Evolutionary conservation across 2,329 filamentous ascomycete species (phyloP).

Genomic region (Trichophyton rubrum): DNA sequence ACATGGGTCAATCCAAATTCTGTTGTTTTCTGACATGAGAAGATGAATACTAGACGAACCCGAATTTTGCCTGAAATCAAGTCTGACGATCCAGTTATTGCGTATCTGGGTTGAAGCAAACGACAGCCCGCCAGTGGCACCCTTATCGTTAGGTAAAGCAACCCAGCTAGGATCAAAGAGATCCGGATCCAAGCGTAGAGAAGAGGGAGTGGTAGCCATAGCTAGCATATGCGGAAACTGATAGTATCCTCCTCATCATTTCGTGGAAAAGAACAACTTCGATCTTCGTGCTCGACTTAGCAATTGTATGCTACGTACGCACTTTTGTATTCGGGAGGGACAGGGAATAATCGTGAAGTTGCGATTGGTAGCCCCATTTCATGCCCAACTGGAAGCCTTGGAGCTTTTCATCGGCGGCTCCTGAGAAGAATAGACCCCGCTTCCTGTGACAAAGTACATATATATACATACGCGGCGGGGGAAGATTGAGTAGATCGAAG

Average conservation of each 20-base stretch:
- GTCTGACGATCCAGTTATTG: not conserved
- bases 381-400: not conserved
- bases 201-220: not conserved
- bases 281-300: not conserved
- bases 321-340: not conserved
- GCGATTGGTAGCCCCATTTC: not conserved
- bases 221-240: not conserved
- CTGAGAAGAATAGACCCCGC: not conserved
- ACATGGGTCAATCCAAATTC: not conserved
- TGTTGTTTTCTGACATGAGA: not conserved
- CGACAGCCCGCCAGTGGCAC: not conserved
- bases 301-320: not conserved
- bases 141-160: not conserved
- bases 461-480: not conserved
- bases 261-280: not conserved
- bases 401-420: not conserved
- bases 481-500: not conserved
- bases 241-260: not conserved
- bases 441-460: not conserved
- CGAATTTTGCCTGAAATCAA: not conserved
- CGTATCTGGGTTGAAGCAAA: not conserved
- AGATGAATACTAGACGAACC: not conserved
- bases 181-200: not conserved
- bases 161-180: not conserved
- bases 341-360: not conserved